Base-by-base conservation (phyloP, 768 basidiomycete genomes). In the Hericium rajendrae region DNA sequence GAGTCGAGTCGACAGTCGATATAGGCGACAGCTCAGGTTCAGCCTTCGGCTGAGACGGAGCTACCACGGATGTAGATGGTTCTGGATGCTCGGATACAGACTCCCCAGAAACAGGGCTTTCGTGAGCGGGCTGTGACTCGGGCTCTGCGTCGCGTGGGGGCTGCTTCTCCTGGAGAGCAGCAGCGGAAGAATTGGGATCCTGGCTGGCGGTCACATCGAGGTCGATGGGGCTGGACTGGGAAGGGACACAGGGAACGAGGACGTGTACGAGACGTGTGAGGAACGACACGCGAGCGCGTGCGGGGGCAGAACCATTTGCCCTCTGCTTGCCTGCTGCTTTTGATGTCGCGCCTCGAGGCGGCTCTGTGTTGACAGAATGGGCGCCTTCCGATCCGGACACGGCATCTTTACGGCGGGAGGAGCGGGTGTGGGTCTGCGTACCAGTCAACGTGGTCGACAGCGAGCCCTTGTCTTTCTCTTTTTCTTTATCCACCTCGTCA, bases 201-300 rank as follows among this genome's bases (percentile, higher is more conserved):
- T 65, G 38, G 28, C 65, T 67, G 26, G 64, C 62, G 38, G 68
- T 51, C 62, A 75, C 75, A 56, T 60, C 48, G 37, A 3, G 39
- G 38, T 74, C 65, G 43, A 82, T 78, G 52, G 81, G 79, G n/a
- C 76, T 63, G 58, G 71, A 71, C 41, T 72, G 66, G 18, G 76
- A 79, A 20, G 81, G 74, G 50, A 85, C 71, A 59, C 87, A 89
- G 38, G 86, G 87, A 52, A 88, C 76, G 54, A 88, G 76, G 59
- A 78, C 76, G 60, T 75, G 79, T 53, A 88, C 66, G 57, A 88
- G 71, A 67, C 76, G 81, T 53, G 80, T 77, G 58, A 86, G 69
- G 63, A 87, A 77, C 22, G 84, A 81, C 54, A 76, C 51, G 72
- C 72, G 78, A 78, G 61, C 71, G 61, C 68, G 62, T 66, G 66